Evolutionary conservation across 164 flowering plant genomes (phyloP).

Genomic region (Aristolochia contorta): DNA sequence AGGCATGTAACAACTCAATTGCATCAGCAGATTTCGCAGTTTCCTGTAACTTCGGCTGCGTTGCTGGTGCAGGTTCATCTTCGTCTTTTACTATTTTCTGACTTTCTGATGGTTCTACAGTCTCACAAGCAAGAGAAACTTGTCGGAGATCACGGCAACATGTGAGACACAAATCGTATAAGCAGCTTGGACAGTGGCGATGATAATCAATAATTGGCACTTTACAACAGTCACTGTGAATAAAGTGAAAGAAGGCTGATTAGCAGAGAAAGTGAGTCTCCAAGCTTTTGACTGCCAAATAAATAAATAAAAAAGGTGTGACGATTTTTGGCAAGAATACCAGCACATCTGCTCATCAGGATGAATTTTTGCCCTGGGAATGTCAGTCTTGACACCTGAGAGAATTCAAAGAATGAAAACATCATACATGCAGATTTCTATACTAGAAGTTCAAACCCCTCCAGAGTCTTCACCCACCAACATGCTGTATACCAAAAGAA

Average conservation of each 20-base stretch:
- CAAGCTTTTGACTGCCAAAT: neutral
- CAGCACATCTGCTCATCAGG: slow-evolving; percentile 98
- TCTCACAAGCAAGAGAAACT: slow-evolving; percentile 22
- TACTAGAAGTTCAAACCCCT: slow-evolving; percentile 1
- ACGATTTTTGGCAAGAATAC: slow-evolving; percentile 23
- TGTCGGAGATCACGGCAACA: slow-evolving; percentile 80
- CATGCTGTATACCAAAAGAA: too few relatives aligned
- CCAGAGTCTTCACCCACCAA: neutral
- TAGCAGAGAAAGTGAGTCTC: neutral
- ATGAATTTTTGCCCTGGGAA: slow-evolving; percentile 58
- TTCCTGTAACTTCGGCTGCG: slow-evolving; percentile 19
- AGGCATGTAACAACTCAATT: slow-evolving; percentile 22
- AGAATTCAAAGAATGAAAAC: neutral
- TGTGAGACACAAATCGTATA: slow-evolving; percentile 77
- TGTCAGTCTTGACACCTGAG: slow-evolving; percentile 58
- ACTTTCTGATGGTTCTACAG: slow-evolving; percentile 17
- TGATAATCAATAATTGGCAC: slow-evolving; percentile 87
- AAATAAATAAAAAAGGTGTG: neutral
- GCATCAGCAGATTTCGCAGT: slow-evolving; percentile 2
- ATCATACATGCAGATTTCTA: too few relatives aligned
- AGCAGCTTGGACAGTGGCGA: slow-evolving; percentile 75
- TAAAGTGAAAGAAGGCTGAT: neutral
- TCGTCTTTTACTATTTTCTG: slow-evolving; percentile 17
- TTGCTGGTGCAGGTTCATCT: slow-evolving; percentile 15
- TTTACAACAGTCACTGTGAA: slow-evolving; percentile 75